Base-by-base conservation (phyloP, 2,329 filamentous ascomycete species). In the Monosporascus sp. region DNA sequence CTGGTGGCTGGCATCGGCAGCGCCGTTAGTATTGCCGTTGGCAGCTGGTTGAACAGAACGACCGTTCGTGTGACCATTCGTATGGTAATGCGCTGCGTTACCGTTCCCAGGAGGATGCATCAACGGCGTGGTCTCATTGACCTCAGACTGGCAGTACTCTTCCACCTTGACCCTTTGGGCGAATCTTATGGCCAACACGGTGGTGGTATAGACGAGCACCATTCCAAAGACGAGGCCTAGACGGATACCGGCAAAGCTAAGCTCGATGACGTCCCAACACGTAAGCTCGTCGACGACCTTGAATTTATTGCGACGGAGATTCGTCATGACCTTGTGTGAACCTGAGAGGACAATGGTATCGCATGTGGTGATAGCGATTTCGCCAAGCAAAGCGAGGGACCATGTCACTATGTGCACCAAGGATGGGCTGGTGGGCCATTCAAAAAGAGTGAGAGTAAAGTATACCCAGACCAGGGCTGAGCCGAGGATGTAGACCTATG, bases 401-500 rank as follows among this genome's bases (percentile, higher is more conserved):
- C 94, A 99, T 62, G 90, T 85, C 47, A 87, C 72, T 52, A 93
- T 81, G 70, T 97, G 91, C 50, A 89, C 85, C 47, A 85, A 75
- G 48, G 87, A 92, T 0, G 94, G 94, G 14, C 89, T 89, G 37
- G 90, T 85, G 57, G 83, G 84, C 65, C 88, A 88, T 69, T 97
- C 92, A 63, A 96, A 79, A 53, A 97, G 81, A 31, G 91, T 91
- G 64, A 97, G 87, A 60, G 95, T 80, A 60, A 96, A 81, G 60
- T 96, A 85, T 48, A 89, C 80, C 74, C 95, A 94, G 58, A 94
- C 84, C 76, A 96, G 96, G 60, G 91, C 88, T 45, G 89, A 87
- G 51, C 87, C 90, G 52, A 90, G 82, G 58, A 95, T 77, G 70
- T 95, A 96, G 65, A 96, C 87, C 91, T 96, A 64, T 52, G 41